Base-by-base conservation (phyloP, 805 yeast genomes). In the Yarrowia sp. region DNA sequence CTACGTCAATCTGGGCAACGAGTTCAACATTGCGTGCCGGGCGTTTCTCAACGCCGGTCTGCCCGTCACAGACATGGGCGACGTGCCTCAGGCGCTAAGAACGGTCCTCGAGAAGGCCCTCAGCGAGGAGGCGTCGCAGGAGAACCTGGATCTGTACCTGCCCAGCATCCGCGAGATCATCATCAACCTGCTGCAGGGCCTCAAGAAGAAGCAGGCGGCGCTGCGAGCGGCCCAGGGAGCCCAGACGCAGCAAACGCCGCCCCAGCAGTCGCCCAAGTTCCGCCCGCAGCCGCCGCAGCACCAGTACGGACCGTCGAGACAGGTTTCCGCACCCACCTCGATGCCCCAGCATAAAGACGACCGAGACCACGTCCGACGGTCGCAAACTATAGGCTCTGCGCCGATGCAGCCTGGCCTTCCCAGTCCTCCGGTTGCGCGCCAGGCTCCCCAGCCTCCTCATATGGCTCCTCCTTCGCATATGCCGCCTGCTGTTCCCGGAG, bases 1-100 rank as follows among this genome's bases (percentile, higher is more conserved):
- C 3, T 94, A 90, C 72, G 99, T 94, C 14, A 86, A 84, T 66
- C 80, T 94, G 27, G 99, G 99, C 0, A 94, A 92, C 70, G 97
- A 93, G 73, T 94, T 91, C 78, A 85, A 93, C 67, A 83, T 88
- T 3, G 89, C 96, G 0, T 84, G 92, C 21, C 81, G 90, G 64
- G 88, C 96, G 2, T 92, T 93, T 71, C 76, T 84, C 5, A 80
- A 80, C 62, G 86, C 90, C 2, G 96, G 96, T 0, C 84, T 94
- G 4, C 92, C 88, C 66, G 86, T 87, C 8, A 65, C 64, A 12
- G 97, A 90, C 70, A 76, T 94, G 25, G 94, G 96, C 1, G 97
- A 93, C 69, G 97, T 94, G 1, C 98, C 99, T 0, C 85, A 82
- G 63, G 83, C 86, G 13, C 76, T 94, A 33, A 78, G 99, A 60